phyloP scores from a whole-genome alignment of 108 stramenopile genomes.

The Chaetoceros muelleri region DNA sequence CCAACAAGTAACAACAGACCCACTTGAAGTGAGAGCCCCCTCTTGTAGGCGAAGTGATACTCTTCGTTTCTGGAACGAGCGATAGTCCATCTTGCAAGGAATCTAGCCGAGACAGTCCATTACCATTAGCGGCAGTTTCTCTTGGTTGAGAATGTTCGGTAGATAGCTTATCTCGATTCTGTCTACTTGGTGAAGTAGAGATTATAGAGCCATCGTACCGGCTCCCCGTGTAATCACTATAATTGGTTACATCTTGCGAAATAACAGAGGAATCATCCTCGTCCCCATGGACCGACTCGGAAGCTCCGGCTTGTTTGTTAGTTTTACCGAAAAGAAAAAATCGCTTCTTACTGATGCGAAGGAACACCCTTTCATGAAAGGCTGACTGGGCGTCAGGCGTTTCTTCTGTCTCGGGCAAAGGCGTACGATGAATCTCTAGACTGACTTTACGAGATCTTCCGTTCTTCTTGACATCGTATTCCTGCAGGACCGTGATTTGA shows the following conservation, averaged over 20 bases:
- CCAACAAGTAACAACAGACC: background rate
- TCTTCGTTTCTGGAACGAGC: too few relatives aligned
- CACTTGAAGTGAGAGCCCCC: background rate
- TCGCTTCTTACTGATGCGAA: background rate
- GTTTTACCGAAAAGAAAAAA: background rate
- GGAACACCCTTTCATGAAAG: slow-evolving; percentile 3
- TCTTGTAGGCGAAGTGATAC: too few relatives aligned
- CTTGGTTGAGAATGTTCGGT: too few relatives aligned
- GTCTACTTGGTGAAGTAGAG: background rate
- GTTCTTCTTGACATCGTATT: background rate
- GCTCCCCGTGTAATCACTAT: background rate
- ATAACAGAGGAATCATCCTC: background rate
- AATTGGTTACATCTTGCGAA: background rate
- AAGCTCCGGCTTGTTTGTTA: background rate
- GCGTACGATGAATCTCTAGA: slow-evolving; percentile 32
- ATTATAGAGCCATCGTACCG: background rate
- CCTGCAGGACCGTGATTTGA: background rate
- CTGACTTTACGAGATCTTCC: slow-evolving; percentile 17
- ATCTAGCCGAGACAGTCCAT: too few relatives aligned
- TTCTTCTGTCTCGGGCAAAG: slow-evolving; percentile 2
- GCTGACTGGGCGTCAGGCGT: too few relatives aligned
- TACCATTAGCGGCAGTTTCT: too few relatives aligned
- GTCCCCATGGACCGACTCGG: background rate
- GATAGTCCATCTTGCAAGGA: too few relatives aligned
- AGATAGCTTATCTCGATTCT: too few relatives aligned